phyloP scores from a whole-genome alignment of 139 green algal species.

The Helicosporidium sp. region DNA sequence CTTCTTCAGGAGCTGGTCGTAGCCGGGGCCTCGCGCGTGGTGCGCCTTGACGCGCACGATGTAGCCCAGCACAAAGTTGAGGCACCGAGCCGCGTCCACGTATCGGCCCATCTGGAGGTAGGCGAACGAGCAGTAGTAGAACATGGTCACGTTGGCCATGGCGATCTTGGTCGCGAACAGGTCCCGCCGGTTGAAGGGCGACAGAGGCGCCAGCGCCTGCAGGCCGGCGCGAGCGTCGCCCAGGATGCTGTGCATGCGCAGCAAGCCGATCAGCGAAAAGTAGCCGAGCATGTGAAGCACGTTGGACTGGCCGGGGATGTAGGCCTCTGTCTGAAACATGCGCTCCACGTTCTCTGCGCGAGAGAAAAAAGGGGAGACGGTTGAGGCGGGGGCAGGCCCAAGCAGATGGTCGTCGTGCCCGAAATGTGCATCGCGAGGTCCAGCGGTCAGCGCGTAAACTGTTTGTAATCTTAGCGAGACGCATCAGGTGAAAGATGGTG shows the following conservation, averaged over 20 bases:
- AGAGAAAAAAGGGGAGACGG: background rate
- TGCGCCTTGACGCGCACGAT: constrained; percentile 59
- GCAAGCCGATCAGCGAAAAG: constrained; percentile 75
- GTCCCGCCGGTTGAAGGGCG: constrained; percentile 34
- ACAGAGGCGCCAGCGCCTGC: constrained; percentile 25
- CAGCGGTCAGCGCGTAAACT: too few species aligned
- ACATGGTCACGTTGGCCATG: constrained; percentile 63
- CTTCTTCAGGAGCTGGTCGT: constrained; percentile 85
- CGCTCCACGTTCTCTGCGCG: constrained; percentile 18
- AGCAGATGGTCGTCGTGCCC: background rate
- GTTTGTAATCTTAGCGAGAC: too few species aligned
- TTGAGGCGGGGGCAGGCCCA: background rate
- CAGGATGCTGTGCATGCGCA: constrained; percentile 72
- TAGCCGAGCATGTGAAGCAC: constrained; percentile 90
- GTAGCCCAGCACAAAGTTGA: constrained; percentile 74
- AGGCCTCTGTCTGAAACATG: constrained; percentile 58
- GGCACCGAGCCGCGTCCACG: constrained; percentile 55
- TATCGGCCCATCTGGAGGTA: constrained; percentile 82
- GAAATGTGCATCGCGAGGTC: constrained; percentile 3
- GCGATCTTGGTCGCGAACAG: constrained; percentile 61
- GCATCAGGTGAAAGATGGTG: too few species aligned
- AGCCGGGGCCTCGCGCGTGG: constrained; percentile 36
- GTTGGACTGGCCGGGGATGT: constrained; percentile 57
- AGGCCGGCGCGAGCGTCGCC: constrained; percentile 74
- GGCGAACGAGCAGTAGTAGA: constrained; percentile 84